These are phyloP conservation scores for Talaromyces piceae DNA, from an alignment of 2,329 filamentous ascomycete genomes.

Conservation along the genomic window DNA sequence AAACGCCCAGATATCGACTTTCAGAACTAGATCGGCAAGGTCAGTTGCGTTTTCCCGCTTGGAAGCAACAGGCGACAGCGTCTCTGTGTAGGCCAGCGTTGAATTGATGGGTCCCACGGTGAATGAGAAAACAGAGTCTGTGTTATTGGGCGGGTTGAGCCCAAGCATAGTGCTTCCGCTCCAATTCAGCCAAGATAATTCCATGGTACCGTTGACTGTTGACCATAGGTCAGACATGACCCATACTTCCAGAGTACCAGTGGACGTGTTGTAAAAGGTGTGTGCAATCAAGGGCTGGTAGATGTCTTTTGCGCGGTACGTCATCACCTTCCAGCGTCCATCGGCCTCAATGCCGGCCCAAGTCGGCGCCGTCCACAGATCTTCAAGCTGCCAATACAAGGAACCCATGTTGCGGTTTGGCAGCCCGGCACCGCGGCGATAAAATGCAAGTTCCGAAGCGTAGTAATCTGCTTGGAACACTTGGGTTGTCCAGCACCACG, in stretches of 20 bases:
- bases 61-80: neutral
- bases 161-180: neutral
- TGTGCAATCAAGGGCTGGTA: neutral
- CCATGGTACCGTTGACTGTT: neutral
- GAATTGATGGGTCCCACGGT: neutral
- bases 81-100: neutral
- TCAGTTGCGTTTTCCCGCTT: neutral
- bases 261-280: neutral
- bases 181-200: slow-evolving; percentile 1
- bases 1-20: neutral
- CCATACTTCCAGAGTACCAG: neutral
- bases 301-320: neutral
- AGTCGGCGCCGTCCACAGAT: slow-evolving; percentile 53
- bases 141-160: neutral
- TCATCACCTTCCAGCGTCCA: slow-evolving; percentile 4
- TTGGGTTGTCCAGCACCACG: slow-evolving; percentile 1
- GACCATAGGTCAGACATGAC: neutral
- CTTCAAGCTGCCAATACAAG: slow-evolving; percentile 30
- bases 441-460: neutral
- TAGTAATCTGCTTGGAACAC: neutral
- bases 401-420: slow-evolving; percentile 1
- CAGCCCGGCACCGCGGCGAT: neutral
- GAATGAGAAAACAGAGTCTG: neutral
- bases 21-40: neutral
- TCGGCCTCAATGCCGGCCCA: slow-evolving; percentile 59